phyloP scores from a whole-genome alignment of 2,329 filamentous ascomycete species.

The Periglandula ipomoeae region DNA sequence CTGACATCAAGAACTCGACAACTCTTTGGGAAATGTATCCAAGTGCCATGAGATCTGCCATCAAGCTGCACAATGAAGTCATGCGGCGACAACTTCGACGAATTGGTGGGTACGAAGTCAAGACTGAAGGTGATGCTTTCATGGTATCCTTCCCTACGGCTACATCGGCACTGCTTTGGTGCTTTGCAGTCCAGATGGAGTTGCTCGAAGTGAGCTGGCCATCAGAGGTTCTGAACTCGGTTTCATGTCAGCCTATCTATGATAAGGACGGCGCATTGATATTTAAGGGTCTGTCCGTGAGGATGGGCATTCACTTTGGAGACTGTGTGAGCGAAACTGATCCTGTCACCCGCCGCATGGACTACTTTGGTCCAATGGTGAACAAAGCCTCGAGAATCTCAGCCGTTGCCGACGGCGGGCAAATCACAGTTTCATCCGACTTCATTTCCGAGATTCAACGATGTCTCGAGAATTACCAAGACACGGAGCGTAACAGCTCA shows the following conservation, averaged over 20 bases:
- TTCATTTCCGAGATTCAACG: constrained; percentile 95
- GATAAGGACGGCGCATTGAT: constrained; percentile 84
- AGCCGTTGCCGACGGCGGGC: constrained; percentile 87
- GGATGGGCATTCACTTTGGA: constrained; percentile 97
- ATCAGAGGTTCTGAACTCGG: constrained; percentile 78
- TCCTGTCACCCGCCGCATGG: constrained; percentile 95
- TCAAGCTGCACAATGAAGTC: constrained; percentile 94
- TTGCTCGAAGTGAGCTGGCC: constrained; percentile 90
- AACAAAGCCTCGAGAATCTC: constrained; percentile 94
- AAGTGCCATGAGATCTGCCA: constrained; percentile 90
- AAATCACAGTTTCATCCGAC: constrained; percentile 93
- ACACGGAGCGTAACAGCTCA: constrained; percentile 64
- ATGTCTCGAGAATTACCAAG: constrained; percentile 80
- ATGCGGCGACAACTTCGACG: constrained; percentile 89
- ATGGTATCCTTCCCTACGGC: constrained; percentile 98
- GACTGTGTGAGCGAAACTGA: constrained; percentile 91
- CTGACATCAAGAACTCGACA: constrained; percentile 98
- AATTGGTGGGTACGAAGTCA: constrained; percentile 96
- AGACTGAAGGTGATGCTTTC: constrained; percentile 98
- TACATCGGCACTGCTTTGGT: constrained; percentile 90
- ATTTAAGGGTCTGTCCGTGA: constrained; percentile 86
- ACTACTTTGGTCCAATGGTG: constrained; percentile 99
- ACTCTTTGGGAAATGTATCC: constrained; percentile 93
- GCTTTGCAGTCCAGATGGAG: constrained; percentile 83
- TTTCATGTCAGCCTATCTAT: constrained; percentile 71